Conservation (phyloP, 2,329 filamentous ascomycete species). For the Epichloe festucae region DNA sequence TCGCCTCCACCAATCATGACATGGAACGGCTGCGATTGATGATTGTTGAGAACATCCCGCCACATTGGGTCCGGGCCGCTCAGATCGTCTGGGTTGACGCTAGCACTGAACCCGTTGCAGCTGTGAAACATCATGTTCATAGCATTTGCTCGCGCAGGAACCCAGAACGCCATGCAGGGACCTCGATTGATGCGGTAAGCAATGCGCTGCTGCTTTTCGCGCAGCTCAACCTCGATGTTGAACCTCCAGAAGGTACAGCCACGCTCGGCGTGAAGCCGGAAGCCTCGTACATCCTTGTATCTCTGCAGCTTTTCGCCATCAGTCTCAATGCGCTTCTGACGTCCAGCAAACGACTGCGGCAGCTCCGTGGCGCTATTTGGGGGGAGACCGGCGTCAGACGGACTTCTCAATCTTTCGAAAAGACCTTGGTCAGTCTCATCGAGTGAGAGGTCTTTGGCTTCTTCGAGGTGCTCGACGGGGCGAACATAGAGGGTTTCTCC, state of each 20-base stretch:
- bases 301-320: constrained; percentile 75
- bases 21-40: constrained; percentile 87
- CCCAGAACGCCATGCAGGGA: constrained; percentile 85
- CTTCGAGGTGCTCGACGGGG: constrained; percentile 74
- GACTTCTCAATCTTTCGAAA: constrained; percentile 55
- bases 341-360: constrained; percentile 39
- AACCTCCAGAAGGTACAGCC: constrained; percentile 96
- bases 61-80: constrained; percentile 92
- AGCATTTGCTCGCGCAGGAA: constrained; percentile 66
- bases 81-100: constrained; percentile 64
- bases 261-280: constrained; percentile 70
- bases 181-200: constrained; percentile 93
- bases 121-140: constrained; percentile 99
- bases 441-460: constrained; percentile 63
- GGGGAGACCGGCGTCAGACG: constrained; percentile 27
- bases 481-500: constrained; percentile 81
- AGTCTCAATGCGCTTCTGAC: constrained; percentile 36
- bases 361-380: constrained; percentile 31
- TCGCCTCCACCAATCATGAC: constrained; percentile 97
- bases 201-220: constrained; percentile 65
- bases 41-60: constrained; percentile 87
- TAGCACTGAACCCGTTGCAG: constrained; percentile 87
- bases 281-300: constrained; percentile 71
- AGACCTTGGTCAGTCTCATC: constrained; percentile 72
- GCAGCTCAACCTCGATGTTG: constrained; percentile 83